Evolutionary conservation across 768 basidiomycete species (phyloP).

Genomic region (Amanita molliuscula): DNA sequence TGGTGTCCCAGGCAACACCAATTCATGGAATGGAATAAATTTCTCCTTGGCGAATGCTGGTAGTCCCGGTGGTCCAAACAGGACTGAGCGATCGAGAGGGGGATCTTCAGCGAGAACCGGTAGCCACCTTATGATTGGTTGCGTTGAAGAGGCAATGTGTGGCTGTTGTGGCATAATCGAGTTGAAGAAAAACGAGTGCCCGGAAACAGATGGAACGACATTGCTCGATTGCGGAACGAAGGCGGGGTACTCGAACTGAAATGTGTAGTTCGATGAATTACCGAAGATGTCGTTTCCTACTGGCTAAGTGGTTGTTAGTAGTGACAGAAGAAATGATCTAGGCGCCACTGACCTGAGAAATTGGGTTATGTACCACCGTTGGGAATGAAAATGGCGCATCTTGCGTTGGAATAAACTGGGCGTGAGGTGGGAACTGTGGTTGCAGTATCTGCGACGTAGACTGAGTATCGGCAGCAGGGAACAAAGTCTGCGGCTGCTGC

Average conservation of each 20-base stretch:
- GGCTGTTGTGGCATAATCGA: not conserved
- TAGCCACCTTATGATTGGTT: not conserved
- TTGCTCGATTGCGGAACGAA: not conserved
- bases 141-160: not conserved
- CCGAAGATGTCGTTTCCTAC: not conserved
- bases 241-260: not conserved
- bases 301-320: not conserved
- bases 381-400: not conserved
- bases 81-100: not conserved
- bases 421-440: too few relatives aligned
- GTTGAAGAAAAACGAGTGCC: not conserved
- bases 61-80: not conserved
- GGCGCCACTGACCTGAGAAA: not conserved
- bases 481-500: not conserved
- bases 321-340: not conserved
- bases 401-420: not conserved
- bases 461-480: not conserved
- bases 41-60: constrained; percentile 1
- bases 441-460: not conserved
- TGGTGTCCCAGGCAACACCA: not conserved
- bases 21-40: not conserved
- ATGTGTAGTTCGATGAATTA: not conserved
- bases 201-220: not conserved
- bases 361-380: not conserved
- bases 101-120: not conserved